Evolutionary conservation across 257 asterid species (phyloP), one percentile per base, ranked within the genome.

Genomic region (Solanum dulcamara): DNA sequence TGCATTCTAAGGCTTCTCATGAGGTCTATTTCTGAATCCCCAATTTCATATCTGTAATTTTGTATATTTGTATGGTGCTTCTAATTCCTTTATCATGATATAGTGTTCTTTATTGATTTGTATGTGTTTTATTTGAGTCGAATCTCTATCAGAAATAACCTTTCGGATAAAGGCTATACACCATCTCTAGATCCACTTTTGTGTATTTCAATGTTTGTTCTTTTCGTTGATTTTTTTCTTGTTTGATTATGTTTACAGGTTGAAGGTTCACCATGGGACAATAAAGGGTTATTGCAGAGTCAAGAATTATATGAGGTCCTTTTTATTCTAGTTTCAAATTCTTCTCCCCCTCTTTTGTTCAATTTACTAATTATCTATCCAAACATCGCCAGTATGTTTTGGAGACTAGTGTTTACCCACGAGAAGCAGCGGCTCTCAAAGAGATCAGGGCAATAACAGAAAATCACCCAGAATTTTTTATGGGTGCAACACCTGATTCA

Each of bases 401-500:
- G 32, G 81, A 72, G 33, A 72, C 81, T 38, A 72, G 67, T 67
- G 81, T 67, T 32, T 67, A 67, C 6, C 83, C 66, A 24, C 18
- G 83, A 30, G 83, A 79, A 79, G 26, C 66, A 2, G 42, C n/a
- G 13, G 28, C 40, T 48, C 42, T 79, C 35, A 79, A 48, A 79
- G 64, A 79, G 66, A 79, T 79, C 2, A 28, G 83, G 59, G 28
- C 13, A 28, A 79, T 17, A 44, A 79, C 66, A 2, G 83, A 18
- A 48, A 48, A 24, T 10, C 44, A 8, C 7, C 48, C 71, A 11
- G 4, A 44, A 0, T 81, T 42, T 40, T 42, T 5, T 10, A 85
- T 89, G 87, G 85, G 79, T 3, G 35, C 91, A 14, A 55, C 89
- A 20, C 89, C 91, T 3, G 91, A 87, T 83, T 81, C 89, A 6